Percentiles rank a stretch among this genome's conserved stretches.
Evolutionary conservation across 2,329 filamentous ascomycete genomes (phyloP).

Genomic region (Colletotrichum cordylinicola): DNA sequence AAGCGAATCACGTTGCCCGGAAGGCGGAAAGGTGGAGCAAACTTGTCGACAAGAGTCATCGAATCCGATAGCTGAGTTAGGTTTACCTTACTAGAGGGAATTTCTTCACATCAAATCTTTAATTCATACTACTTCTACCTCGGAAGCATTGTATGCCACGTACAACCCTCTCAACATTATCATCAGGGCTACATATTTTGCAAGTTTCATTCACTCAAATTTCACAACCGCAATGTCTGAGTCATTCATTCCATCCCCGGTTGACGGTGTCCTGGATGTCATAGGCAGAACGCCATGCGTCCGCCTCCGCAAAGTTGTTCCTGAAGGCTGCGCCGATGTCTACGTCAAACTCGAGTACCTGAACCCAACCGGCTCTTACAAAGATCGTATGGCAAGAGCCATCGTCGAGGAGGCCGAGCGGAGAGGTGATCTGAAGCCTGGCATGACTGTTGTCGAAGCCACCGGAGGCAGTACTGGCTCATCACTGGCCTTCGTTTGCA

Average conservation of each 20-base stretch:
- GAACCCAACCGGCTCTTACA: constrained; percentile 20
- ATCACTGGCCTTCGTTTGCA: constrained; percentile 17
- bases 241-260: background rate
- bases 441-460: constrained; percentile 11
- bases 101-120: background rate
- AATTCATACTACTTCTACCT: background rate
- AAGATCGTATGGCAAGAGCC: constrained; percentile 16
- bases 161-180: background rate
- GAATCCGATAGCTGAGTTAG: background rate
- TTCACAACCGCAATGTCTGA: background rate
- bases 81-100: background rate
- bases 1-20: background rate
- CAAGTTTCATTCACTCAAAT: background rate
- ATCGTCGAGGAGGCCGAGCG: constrained; percentile 15
- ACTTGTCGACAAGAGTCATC: background rate
- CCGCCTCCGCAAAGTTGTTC: constrained; percentile 4
- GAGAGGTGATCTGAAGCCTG: background rate
- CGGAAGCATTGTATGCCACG: background rate
- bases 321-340: constrained; percentile 8
- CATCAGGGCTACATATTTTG: background rate
- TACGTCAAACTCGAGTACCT: constrained; percentile 17
- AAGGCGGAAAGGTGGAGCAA: background rate
- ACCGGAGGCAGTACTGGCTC: constrained; percentile 21
- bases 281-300: constrained; percentile 19
- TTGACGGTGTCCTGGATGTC: background rate